phyloP scores from a whole-genome alignment of 2,329 filamentous ascomycete species.

The Fusarium verrucosum region DNA sequence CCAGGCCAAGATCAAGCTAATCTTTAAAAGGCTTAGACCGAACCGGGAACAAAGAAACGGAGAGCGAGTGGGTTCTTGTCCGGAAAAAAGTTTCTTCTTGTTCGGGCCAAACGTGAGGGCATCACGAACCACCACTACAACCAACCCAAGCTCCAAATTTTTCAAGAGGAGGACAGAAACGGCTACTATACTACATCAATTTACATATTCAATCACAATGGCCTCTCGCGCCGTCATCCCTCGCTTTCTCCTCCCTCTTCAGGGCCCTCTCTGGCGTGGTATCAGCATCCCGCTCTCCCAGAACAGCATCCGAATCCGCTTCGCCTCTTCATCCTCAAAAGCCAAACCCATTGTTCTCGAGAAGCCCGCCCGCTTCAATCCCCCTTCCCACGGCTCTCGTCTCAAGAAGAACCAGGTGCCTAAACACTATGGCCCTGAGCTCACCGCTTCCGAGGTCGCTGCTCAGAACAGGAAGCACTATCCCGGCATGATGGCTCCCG shows the following conservation, averaged over 20 bases:
- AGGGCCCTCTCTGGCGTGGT: conserved; percentile 64
- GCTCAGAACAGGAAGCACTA: conserved; percentile 78
- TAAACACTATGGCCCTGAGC: conserved; percentile 77
- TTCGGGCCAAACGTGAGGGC: conserved; percentile 26
- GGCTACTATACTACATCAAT: neutral
- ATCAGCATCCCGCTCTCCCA: conserved; percentile 50
- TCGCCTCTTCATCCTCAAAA: conserved; percentile 43
- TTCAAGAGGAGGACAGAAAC: conserved; percentile 2
- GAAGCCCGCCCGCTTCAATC: conserved; percentile 89
- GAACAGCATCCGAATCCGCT: conserved; percentile 49
- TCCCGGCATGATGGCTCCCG: conserved; percentile 87
- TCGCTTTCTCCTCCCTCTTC: conserved; percentile 73
- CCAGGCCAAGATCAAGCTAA: no score
- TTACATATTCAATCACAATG: conserved; percentile 45
- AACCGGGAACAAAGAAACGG: conserved; percentile 10
- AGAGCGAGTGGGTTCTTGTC: no score
- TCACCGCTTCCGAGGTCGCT: conserved; percentile 71
- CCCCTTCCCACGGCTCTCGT: conserved; percentile 85
- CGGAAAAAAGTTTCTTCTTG: conserved; percentile 41
- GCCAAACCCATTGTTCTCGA: conserved; percentile 77
- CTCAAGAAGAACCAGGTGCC: conserved; percentile 66
- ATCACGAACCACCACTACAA: conserved; percentile 28
- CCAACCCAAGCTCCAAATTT: conserved; percentile 17
- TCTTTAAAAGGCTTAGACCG: conserved; percentile 5
- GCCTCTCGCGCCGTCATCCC: conserved; percentile 66